These are phyloP conservation scores for Ustulina deusta DNA, from an alignment of 2,329 filamentous ascomycete genomes.

Conservation along the genomic window DNA sequence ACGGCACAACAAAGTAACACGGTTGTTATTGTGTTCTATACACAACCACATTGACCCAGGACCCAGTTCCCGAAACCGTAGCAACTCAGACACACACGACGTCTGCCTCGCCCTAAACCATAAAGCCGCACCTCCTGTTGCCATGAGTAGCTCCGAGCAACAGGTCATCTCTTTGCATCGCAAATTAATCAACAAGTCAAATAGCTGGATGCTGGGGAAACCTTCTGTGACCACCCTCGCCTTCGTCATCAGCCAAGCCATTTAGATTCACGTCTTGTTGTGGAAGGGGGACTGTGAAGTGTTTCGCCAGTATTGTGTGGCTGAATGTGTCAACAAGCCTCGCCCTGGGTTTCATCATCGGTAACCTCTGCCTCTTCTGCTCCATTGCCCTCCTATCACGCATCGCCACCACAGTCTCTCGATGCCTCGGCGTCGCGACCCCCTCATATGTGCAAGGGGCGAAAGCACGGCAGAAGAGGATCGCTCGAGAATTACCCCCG, in stretches of 20 bases:
- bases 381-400: not conserved
- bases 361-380: not conserved
- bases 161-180: not conserved
- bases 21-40: too few species aligned
- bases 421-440: not conserved
- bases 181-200: not conserved
- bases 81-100: not conserved
- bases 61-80: not conserved
- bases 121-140: not conserved
- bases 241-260: not conserved
- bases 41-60: too few species aligned
- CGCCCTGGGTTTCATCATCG: not conserved
- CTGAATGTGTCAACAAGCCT: not conserved
- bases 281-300: not conserved
- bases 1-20: too few species aligned
- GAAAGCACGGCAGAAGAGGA: not conserved
- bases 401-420: not conserved
- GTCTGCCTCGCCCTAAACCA: not conserved
- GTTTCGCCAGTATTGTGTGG: not conserved
- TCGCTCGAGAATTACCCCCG: not conserved
- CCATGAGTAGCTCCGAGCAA: not conserved
- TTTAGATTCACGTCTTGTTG: not conserved
- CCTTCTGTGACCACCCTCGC: not conserved
- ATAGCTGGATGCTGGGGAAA: not conserved
- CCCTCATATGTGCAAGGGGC: not conserved